Base-by-base conservation (phyloP, 768 basidiomycete species). In the Dacryopinax spathularia region DNA sequence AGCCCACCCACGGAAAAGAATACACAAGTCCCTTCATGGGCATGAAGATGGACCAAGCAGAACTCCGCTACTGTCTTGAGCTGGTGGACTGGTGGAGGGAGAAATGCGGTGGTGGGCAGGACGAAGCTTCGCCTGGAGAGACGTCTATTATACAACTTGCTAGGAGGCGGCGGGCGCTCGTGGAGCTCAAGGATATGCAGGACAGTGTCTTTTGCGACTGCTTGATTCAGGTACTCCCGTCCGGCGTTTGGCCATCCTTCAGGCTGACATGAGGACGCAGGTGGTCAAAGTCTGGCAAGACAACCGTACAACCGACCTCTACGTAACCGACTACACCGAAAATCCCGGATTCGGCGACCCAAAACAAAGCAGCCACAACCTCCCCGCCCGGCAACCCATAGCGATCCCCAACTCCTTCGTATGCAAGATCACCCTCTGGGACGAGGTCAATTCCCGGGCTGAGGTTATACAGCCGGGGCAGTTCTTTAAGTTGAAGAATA, bases 271-370 rank as follows among this genome's bases (percentile, higher is more conserved):
- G n/a, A n/a, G n/a, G n/a, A n/a, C n/a, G n/a, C n/a, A 56, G 48
- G 48, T 56, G 48, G 48, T 56, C 25, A 56, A 56, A 20, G 31
- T 56, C 25, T 56, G 48, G 48, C 48, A 25, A 9, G 48, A 56
- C 29, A 56, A 29, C 48, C 48, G 48, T 29, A 56, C 48, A 5
- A 56, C 48, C 29, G 48, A 56, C 20, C 48, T 56, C 3, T 56
- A 56, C 18, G 48, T 56, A 29, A 56, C 48, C 15, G 48, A 56
- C 18, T 56, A 5, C 48, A 56, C 48, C 48, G 48, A 13, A 20
- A 56, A 56, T 56, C 48, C 48, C 18, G 48, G 48, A 27, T 56
- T 56, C 18, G 48, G 48, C 48, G 48, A 56, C 48, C 48, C 48
- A 25, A 56, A 56, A 4, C 48, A 56, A 29, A 13, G 25, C 48